These are phyloP conservation scores for Piromyces sp. DNA, from an alignment of 192 early-diverging fungal genomes.

Conservation along the genomic window DNA sequence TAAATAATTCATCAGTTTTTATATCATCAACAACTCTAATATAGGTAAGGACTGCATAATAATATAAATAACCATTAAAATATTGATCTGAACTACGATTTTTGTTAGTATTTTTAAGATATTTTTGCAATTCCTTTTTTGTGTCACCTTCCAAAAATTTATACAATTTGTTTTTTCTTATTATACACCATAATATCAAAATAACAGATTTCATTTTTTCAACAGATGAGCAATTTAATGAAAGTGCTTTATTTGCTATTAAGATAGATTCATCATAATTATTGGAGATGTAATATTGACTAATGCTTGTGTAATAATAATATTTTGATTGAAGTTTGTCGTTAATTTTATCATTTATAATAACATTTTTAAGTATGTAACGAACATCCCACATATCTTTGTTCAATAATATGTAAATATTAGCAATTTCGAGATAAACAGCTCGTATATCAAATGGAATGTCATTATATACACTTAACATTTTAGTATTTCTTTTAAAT, in stretches of 20 bases:
- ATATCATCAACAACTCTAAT: not conserved
- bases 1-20: not conserved
- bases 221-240: not conserved
- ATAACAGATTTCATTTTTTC: not conserved
- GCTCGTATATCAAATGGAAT: not conserved
- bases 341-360: not conserved
- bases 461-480: not conserved
- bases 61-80: not conserved
- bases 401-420: not conserved
- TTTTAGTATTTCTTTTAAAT: not conserved
- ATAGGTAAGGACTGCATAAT: not conserved
- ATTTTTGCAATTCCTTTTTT: not conserved
- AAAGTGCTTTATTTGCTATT: not conserved
- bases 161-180: not conserved
- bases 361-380: not conserved
- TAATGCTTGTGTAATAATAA: not conserved
- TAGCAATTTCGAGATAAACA: not conserved
- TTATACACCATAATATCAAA: not conserved
- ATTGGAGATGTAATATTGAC: not conserved
- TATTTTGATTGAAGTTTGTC: not conserved
- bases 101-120: not conserved
- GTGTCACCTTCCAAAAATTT: not conserved
- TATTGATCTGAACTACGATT: not conserved
- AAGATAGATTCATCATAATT: not conserved
- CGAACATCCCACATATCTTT: not conserved